Percentiles rank a stretch among this genome's conserved stretches.
Conservation (phyloP, 805 yeast species). For the Wickerhamomyces hampshirensis region DNA sequence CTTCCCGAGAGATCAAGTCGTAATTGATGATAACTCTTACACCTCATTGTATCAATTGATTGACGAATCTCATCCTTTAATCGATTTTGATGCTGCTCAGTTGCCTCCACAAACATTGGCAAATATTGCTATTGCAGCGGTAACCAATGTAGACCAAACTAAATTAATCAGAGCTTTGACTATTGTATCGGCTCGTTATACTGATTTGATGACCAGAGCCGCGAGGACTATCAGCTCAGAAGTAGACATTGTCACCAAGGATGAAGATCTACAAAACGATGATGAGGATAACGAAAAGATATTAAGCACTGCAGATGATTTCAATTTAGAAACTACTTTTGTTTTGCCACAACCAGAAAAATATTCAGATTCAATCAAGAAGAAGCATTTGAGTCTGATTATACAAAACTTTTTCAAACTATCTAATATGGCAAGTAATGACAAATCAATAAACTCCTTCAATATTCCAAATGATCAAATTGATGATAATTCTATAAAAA, state of each 20-base stretch:
- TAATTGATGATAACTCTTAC: constrained; percentile 43
- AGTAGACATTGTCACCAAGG: constrained; percentile 12
- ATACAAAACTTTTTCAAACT: constrained; percentile 53
- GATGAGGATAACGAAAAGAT: constrained; percentile 23
- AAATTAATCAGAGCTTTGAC: constrained; percentile 61
- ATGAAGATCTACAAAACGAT: constrained; percentile 18
- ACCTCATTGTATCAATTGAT: constrained; percentile 65
- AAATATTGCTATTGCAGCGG: constrained; percentile 62
- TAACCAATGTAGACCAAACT: constrained; percentile 47
- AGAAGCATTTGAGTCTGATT: constrained; percentile 50
- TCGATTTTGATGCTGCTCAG: constrained; percentile 63
- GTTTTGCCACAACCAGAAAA: constrained; percentile 54
- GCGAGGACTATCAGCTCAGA: not conserved
- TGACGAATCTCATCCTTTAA: constrained; percentile 52
- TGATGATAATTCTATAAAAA: constrained; percentile 21
- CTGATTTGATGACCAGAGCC: constrained; percentile 32
- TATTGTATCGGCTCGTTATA: constrained; percentile 64
- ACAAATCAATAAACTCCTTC: constrained; percentile 16
- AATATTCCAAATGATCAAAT: constrained; percentile 17
- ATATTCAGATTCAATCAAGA: constrained; percentile 49
- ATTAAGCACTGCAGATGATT: constrained; percentile 26
- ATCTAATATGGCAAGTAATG: constrained; percentile 30
- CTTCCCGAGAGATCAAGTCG: constrained; percentile 30
- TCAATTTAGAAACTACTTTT: constrained; percentile 39
- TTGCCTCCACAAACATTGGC: constrained; percentile 62